phyloP scores from a whole-genome alignment of 2,329 filamentous ascomycete species.

The Sporothrix schenckii region DNA sequence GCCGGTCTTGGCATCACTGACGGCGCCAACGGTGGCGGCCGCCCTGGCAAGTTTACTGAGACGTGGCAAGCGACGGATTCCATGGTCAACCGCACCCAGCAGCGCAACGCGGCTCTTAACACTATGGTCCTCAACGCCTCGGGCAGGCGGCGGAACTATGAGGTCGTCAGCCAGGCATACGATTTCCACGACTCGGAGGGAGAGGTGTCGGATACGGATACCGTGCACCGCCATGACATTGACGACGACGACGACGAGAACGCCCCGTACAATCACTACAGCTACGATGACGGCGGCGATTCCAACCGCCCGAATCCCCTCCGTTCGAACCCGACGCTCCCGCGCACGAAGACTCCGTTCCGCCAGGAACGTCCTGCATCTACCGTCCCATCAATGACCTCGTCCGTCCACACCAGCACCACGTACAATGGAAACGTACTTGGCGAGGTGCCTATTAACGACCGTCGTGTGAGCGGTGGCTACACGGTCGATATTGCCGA shows the following conservation, averaged over 20 bases:
- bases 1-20: conserved; percentile 6
- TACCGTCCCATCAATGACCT: conserved; percentile 33
- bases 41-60: conserved; percentile 55
- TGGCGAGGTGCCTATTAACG: conserved; percentile 52
- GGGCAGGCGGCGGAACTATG: conserved; percentile 49
- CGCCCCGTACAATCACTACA: conserved; percentile 38
- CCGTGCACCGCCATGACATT: conserved; percentile 44
- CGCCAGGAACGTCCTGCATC: conserved; percentile 43
- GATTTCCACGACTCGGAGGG: conserved; percentile 40
- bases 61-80: conserved; percentile 60
- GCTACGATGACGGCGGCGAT: conserved; percentile 39
- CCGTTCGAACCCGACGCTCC: conserved; percentile 51
- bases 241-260: conserved; percentile 46
- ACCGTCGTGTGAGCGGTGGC: conserved; percentile 49
- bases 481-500: conserved; percentile 33
- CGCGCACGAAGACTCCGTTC: conserved; percentile 36
- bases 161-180: conserved; percentile 52
- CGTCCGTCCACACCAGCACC: conserved; percentile 32
- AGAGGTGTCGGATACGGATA: conserved; percentile 43
- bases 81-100: conserved; percentile 57
- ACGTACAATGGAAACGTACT: conserved; percentile 42
- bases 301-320: conserved; percentile 56
- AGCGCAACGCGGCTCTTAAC: conserved; percentile 52
- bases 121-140: conserved; percentile 42
- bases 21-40: conserved; percentile 40